Percentiles rank a stretch among this genome's conserved stretches.
phyloP scores from a whole-genome alignment of 345 rosid genomes.

The Eucalyptus guilfoylei region DNA sequence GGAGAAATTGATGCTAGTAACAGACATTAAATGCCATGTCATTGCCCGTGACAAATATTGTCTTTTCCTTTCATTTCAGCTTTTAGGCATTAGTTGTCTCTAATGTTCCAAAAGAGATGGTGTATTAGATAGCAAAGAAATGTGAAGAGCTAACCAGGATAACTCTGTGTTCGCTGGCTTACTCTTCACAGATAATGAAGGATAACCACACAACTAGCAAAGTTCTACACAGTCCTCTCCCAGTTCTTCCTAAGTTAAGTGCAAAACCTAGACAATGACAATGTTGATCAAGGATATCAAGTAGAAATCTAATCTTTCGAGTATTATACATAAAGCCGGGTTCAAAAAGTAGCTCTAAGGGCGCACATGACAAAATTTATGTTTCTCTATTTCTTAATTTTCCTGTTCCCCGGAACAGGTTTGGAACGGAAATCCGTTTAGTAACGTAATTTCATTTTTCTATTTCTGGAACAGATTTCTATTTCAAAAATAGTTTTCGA shows the following conservation, averaged over 20 bases:
- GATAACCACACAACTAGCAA: not conserved
- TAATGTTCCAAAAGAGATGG: not conserved
- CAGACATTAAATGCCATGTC: not conserved
- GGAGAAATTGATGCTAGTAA: not conserved
- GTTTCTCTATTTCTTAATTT: no score
- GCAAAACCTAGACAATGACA: not conserved
- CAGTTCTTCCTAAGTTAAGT: not conserved
- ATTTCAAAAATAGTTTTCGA: no score
- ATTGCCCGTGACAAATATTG: not conserved
- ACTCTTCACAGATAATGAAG: not conserved
- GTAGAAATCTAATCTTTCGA: not conserved
- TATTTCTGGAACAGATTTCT: fast-evolving
- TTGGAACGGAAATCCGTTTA: fast-evolving
- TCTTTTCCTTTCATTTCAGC: not conserved
- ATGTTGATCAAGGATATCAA: not conserved
- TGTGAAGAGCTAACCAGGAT: not conserved
- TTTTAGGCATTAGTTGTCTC: not conserved
- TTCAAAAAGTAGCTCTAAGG: not conserved
- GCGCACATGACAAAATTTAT: no score
- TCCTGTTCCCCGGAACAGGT: fast-evolving
- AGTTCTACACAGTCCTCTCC: not conserved
- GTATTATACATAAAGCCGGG: not conserved
- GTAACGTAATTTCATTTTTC: no score
- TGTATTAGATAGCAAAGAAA: not conserved
- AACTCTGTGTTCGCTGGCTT: not conserved